A percentile compares a stretch with the other conserved stretches of the same genome.
phyloP scores from a whole-genome alignment of 306 rosid species.

The Astragalus membranaceus region DNA sequence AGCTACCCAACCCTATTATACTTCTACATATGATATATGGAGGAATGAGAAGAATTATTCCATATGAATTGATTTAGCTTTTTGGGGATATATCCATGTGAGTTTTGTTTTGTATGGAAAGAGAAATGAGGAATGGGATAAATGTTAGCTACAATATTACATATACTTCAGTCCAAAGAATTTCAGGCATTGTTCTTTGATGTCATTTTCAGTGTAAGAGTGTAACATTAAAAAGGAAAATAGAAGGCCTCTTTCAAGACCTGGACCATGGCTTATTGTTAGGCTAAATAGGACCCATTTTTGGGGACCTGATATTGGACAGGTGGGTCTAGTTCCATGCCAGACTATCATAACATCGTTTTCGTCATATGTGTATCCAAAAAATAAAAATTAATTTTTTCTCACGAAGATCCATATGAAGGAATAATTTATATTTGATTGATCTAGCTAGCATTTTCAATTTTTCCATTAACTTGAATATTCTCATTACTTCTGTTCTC shows the following conservation, averaged over 20 bases:
- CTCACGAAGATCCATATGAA: background rate
- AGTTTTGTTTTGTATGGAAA: constrained; percentile 19
- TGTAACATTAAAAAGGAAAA: constrained; percentile 8
- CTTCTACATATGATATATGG: background rate
- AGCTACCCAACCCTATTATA: too few species aligned
- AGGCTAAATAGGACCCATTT: constrained; percentile 28
- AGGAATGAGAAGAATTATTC: constrained; percentile 9
- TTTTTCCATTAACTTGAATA: too few species aligned
- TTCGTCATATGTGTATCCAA: constrained; percentile 11
- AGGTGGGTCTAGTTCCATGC: constrained; percentile 24
- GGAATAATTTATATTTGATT: too few species aligned
- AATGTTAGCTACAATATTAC: constrained; percentile 19
- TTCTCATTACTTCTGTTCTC: too few species aligned
- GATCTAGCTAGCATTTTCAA: too few species aligned
- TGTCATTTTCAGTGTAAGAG: constrained; percentile 30
- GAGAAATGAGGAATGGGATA: constrained; percentile 28
- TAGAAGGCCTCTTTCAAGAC: constrained; percentile 12
- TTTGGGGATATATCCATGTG: background rate
- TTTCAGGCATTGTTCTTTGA: constrained; percentile 25
- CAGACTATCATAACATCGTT: constrained; percentile 21
- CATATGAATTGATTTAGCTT: constrained; percentile 29
- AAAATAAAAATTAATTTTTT: background rate
- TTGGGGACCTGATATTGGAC: constrained; percentile 18
- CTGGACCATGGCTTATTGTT: constrained; percentile 33
- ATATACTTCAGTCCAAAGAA: constrained; percentile 33